These are phyloP conservation scores for Phellopilus nigrolimitatus DNA, from an alignment of 1,284 basidiomycete genomes.

Conservation along the genomic window DNA sequence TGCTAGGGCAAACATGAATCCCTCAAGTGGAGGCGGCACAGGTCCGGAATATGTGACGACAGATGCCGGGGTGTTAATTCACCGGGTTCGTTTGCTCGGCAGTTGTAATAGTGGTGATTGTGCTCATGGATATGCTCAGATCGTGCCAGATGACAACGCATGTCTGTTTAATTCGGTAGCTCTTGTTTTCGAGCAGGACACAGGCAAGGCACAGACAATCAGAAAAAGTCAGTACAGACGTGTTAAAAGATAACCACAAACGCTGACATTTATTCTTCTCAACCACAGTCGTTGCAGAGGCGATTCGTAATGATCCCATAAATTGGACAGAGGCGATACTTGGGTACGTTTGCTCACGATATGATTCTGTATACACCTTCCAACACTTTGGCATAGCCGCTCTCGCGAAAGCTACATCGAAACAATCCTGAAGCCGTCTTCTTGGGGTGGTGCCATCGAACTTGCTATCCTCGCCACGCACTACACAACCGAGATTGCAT, in stretches of 20 bases:
- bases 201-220: conserved; percentile 58
- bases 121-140: conserved; percentile 34
- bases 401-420: conserved; percentile 72
- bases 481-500: conserved; percentile 81
- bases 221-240: conserved; percentile 50
- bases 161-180: conserved; percentile 87
- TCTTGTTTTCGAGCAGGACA: conserved; percentile 79
- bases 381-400: conserved; percentile 39
- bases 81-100: conserved; percentile 46
- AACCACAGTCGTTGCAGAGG: conserved; percentile 70
- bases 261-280: background rate
- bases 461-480: conserved; percentile 77
- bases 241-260: background rate
- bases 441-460: conserved; percentile 95
- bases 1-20: background rate
- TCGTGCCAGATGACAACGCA: conserved; percentile 91
- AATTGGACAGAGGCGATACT: conserved; percentile 82
- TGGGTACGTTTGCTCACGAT: conserved; percentile 47
- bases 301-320: conserved; percentile 63
- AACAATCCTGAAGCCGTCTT: conserved; percentile 71
- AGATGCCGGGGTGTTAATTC: conserved; percentile 61
- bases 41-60: conserved; percentile 56
- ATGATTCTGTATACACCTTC: conserved; percentile 6
- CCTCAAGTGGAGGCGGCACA: conserved; percentile 30
- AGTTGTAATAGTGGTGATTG: background rate